These are phyloP conservation scores for Ustilago lituana DNA, from an alignment of 1,284 basidiomycete genomes.

Conservation along the genomic window DNA sequence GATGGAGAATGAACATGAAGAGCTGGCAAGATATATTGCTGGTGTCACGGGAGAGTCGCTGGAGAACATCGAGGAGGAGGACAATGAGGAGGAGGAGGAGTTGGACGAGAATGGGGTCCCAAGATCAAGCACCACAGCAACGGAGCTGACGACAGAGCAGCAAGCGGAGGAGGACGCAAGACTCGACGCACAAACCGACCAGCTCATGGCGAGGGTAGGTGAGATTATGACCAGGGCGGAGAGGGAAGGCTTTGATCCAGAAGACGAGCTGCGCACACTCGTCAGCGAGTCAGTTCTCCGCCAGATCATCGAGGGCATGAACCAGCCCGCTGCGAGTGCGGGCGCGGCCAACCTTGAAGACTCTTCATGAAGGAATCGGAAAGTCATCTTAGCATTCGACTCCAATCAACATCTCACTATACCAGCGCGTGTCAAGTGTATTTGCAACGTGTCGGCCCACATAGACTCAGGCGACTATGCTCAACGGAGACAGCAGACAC, in stretches of 20 bases:
- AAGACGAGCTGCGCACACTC: conserved; percentile 46
- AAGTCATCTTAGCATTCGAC: no score
- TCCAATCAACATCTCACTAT: no score
- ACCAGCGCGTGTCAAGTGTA: no score
- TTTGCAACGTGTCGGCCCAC: no score
- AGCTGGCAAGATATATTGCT: conserved; percentile 55
- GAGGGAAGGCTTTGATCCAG: conserved; percentile 50
- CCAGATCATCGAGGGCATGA: conserved; percentile 57
- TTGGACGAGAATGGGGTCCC: conserved; percentile 39
- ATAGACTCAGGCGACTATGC: no score
- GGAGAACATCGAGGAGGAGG: conserved; percentile 18
- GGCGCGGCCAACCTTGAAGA: neutral
- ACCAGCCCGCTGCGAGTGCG: no score
- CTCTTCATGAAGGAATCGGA: conserved; percentile 1
- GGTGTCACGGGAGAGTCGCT: conserved; percentile 52
- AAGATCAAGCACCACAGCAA: neutral
- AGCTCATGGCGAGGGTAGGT: conserved; percentile 50
- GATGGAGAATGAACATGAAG: conserved; percentile 52
- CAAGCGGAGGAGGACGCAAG: conserved; percentile 32
- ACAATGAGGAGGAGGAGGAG: conserved; percentile 26
- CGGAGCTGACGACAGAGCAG: conserved; percentile 11
- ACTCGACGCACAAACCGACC: conserved; percentile 41
- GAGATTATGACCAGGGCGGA: conserved; percentile 53
- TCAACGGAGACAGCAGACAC: no score
- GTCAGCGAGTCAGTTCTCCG: conserved; percentile 53